Evolutionary conservation across 805 yeast genomes (phyloP).

Genomic region (Metschnikowia peoriensis): DNA sequence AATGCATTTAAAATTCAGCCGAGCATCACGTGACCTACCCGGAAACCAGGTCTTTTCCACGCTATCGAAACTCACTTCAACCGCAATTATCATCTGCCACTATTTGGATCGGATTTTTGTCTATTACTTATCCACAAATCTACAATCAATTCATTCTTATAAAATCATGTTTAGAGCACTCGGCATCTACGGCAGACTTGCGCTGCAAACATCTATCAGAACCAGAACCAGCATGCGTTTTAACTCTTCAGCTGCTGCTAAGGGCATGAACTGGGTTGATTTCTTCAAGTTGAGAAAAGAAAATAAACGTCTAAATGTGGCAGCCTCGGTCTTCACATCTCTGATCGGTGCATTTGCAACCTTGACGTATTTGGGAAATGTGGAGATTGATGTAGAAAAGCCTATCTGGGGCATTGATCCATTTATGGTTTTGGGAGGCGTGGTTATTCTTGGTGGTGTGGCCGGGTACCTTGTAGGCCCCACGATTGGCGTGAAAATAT

Average conservation of each 20-base stretch:
- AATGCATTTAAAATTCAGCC: too few relatives aligned
- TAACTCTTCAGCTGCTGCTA: constrained; percentile 19
- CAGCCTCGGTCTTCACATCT: constrained; percentile 67
- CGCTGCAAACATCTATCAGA: constrained; percentile 1
- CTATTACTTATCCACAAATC: neutral
- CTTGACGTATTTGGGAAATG: constrained; percentile 72
- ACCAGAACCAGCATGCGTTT: constrained; percentile 17
- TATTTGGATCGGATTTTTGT: neutral
- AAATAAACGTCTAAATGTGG: constrained; percentile 67
- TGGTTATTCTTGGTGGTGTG: constrained; percentile 67
- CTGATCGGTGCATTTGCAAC: constrained; percentile 63
- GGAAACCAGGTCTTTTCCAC: neutral
- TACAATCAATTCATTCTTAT: too few relatives aligned
- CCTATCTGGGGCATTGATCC: constrained; percentile 87
- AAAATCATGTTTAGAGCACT: constrained; percentile 9
- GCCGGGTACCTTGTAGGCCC: constrained; percentile 86
- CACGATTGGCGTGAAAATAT: constrained; percentile 66
- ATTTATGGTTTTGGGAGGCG: constrained; percentile 74
- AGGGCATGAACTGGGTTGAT: constrained; percentile 66
- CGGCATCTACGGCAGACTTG: constrained; percentile 14
- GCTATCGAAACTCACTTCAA: neutral
- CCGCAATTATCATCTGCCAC: neutral
- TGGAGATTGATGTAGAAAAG: constrained; percentile 86
- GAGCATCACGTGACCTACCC: neutral
- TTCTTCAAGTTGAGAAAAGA: constrained; percentile 74